Percentiles rank a stretch among this genome's conserved stretches.
Evolutionary conservation across 345 rosid genomes (phyloP).

Genomic region (Arabidopsis suecica): DNA sequence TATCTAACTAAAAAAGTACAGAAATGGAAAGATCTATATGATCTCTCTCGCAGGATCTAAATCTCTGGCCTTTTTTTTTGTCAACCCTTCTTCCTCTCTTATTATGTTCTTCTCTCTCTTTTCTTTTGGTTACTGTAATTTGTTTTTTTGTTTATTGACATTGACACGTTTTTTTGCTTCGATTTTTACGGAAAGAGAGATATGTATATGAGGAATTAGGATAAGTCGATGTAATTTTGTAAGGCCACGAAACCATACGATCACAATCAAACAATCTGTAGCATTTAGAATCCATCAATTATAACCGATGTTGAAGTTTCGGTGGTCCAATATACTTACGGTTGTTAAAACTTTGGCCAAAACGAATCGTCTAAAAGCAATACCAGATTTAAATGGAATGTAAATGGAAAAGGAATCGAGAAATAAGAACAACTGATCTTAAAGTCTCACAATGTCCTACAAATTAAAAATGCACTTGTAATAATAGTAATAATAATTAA

Average conservation of each 20-base stretch:
- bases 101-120: background rate
- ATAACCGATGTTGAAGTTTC: slow-evolving; percentile 32
- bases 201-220: slow-evolving; percentile 23
- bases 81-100: slow-evolving; percentile 4
- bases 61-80: slow-evolving; percentile 17
- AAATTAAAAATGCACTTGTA: background rate
- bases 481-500: too few species aligned
- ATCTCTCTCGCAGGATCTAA: slow-evolving; percentile 32
- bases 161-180: slow-evolving; percentile 24
- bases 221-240: slow-evolving; percentile 40
- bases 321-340: slow-evolving; percentile 31
- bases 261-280: slow-evolving; percentile 40
- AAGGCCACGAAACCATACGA: slow-evolving; percentile 39
- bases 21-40: slow-evolving; percentile 37
- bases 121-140: background rate
- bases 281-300: slow-evolving; percentile 29
- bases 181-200: slow-evolving; percentile 22
- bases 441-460: background rate
- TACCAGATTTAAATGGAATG: background rate
- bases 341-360: slow-evolving; percentile 7
- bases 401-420: background rate
- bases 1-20: slow-evolving; percentile 39
- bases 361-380: slow-evolving; percentile 16
- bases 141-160: slow-evolving; percentile 4
- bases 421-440: background rate